Evolutionary conservation across 495 filamentous ascomycete species (phyloP).

Genomic region (Niebla homalea): DNA sequence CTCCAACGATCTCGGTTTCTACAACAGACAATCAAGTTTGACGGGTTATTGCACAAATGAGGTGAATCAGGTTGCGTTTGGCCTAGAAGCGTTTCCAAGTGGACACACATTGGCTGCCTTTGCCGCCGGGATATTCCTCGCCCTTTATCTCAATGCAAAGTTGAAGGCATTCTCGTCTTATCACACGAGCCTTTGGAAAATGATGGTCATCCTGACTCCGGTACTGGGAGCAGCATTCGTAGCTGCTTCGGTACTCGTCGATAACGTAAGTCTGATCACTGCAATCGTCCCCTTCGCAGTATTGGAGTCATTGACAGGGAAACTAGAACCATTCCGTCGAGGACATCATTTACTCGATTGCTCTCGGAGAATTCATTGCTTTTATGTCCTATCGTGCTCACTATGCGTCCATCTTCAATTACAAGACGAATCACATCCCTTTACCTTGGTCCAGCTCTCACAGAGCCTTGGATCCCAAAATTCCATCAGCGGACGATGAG

Average conservation of each 20-base stretch:
- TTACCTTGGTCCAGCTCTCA: slow-evolving; percentile 6
- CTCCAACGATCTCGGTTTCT: neutral
- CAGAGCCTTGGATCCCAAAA: neutral
- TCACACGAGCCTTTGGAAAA: slow-evolving; percentile 30
- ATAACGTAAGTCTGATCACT: neutral
- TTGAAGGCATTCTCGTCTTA: slow-evolving; percentile 47
- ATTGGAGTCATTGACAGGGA: neutral
- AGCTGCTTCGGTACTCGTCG: slow-evolving; percentile 5
- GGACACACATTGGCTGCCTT: slow-evolving; percentile 48
- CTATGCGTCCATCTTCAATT: slow-evolving; percentile 8
- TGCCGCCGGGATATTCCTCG: slow-evolving; percentile 41
- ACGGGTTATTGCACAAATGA: neutral
- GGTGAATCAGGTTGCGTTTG: slow-evolving; percentile 3
- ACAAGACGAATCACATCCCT: slow-evolving; percentile 6
- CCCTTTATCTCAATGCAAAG: slow-evolving; percentile 53
- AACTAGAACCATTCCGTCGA: slow-evolving; percentile 6
- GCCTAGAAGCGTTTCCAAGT: slow-evolving; percentile 45
- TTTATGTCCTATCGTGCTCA: slow-evolving; percentile 10
- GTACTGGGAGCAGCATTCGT: slow-evolving; percentile 24
- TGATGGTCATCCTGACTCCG: slow-evolving; percentile 25
- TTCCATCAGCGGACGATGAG: neutral
- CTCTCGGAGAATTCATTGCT: slow-evolving; percentile 5
- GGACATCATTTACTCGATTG: slow-evolving; percentile 8
- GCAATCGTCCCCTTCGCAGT: neutral
- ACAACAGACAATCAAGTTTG: neutral